Percentiles rank a stretch among this genome's conserved stretches.
Conservation (phyloP, 306 rosid species). For the Castanea sativa region DNA sequence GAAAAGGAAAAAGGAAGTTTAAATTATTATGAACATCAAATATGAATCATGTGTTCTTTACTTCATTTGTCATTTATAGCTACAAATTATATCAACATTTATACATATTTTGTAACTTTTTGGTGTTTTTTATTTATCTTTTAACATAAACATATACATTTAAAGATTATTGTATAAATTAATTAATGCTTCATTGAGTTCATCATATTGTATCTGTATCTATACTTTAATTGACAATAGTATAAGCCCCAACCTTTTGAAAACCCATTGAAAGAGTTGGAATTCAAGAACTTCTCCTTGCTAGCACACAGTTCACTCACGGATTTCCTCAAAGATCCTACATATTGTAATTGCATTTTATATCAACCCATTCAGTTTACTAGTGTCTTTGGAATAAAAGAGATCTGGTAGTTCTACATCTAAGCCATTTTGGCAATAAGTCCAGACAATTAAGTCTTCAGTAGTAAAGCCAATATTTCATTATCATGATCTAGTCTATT, state of each 20-base stretch:
- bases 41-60: background rate
- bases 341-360: too few relatives aligned
- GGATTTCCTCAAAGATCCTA: background rate
- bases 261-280: background rate
- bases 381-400: too few relatives aligned
- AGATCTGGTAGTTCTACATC: too few relatives aligned
- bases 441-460: too few relatives aligned
- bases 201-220: background rate
- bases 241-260: background rate
- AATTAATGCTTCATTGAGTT: background rate
- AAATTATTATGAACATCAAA: background rate
- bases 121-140: background rate
- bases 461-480: too few relatives aligned
- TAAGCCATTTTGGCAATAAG: too few relatives aligned
- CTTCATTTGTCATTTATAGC: background rate
- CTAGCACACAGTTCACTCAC: background rate
- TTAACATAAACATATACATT: background rate
- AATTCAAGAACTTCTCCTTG: background rate
- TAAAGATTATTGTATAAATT: background rate
- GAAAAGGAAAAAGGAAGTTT: background rate
- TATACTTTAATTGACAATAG: background rate
- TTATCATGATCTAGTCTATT: too few relatives aligned
- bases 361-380: too few relatives aligned
- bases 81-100: background rate
- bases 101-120: background rate